phyloP scores from a whole-genome alignment of 345 rosid species.

The Hypericum perforatum region DNA sequence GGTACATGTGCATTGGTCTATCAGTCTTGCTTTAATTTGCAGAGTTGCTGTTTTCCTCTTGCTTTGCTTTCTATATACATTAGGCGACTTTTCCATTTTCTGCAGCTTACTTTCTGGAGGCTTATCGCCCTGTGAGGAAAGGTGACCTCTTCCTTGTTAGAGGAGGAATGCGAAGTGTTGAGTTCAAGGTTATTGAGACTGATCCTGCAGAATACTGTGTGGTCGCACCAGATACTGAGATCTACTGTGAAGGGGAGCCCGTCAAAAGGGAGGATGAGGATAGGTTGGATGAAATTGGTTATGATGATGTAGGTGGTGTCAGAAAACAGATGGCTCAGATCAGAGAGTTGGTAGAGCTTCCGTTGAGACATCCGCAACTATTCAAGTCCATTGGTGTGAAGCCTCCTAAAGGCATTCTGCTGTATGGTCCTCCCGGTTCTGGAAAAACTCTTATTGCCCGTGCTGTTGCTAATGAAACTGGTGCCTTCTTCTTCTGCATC shows the following conservation, averaged over 20 bases:
- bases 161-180: slow-evolving; percentile 11
- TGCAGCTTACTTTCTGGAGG: slow-evolving; percentile 10
- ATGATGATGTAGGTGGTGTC: slow-evolving; percentile 10
- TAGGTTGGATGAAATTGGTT: slow-evolving; percentile 8
- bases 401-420: slow-evolving; percentile 10
- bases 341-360: slow-evolving; percentile 8
- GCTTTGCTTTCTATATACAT: neutral
- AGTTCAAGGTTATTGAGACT: slow-evolving; percentile 10
- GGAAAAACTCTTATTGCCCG: slow-evolving; percentile 9
- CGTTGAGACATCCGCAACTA: slow-evolving; percentile 6
- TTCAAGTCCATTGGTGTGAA: slow-evolving; percentile 9
- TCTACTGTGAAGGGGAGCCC: slow-evolving; percentile 9
- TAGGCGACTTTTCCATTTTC: neutral
- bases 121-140: slow-evolving; percentile 8
- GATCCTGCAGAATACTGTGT: slow-evolving; percentile 11
- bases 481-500: slow-evolving; percentile 10
- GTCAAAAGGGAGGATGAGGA: slow-evolving; percentile 7
- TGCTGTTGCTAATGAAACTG: slow-evolving; percentile 10
- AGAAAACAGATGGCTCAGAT: slow-evolving; percentile 10
- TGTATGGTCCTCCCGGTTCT: slow-evolving; percentile 10
- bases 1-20: too few relatives aligned
- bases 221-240: slow-evolving; percentile 9
- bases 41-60: neutral
- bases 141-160: slow-evolving; percentile 10
- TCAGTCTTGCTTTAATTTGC: neutral